Evolutionary conservation across 495 filamentous ascomycete species (phyloP).

Genomic region (Penicillium coprophilum): DNA sequence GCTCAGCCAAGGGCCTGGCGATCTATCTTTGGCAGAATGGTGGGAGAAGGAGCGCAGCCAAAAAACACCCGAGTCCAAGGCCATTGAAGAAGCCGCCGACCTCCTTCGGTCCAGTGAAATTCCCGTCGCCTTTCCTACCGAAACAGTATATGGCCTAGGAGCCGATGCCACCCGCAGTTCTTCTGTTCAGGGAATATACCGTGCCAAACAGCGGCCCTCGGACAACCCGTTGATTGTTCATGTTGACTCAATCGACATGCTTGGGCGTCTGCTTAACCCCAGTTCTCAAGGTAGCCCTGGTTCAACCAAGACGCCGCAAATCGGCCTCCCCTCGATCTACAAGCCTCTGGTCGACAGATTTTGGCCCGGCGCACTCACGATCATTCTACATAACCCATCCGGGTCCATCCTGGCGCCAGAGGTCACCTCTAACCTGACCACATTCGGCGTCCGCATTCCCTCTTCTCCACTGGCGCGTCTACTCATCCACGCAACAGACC

Average conservation of each 20-base stretch:
- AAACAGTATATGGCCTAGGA: conserved; percentile 96
- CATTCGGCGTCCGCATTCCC: conserved; percentile 91
- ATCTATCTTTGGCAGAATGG: conserved; percentile 46
- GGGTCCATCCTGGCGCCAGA: conserved; percentile 74
- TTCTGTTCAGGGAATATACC: conserved; percentile 90
- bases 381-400: conserved; percentile 76
- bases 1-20: conserved; percentile 41
- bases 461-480: conserved; percentile 77
- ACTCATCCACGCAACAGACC: conserved; percentile 71
- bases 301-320: conserved; percentile 28
- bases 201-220: conserved; percentile 81
- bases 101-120: conserved; percentile 61
- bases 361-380: conserved; percentile 94
- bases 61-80: conserved; percentile 39
- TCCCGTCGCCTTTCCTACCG: conserved; percentile 94
- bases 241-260: conserved; percentile 76
- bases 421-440: conserved; percentile 78
- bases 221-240: conserved; percentile 98
- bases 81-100: conserved; percentile 55
- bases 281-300: conserved; percentile 19
- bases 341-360: conserved; percentile 74
- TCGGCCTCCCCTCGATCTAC: conserved; percentile 77
- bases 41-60: conserved; percentile 42
- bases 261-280: conserved; percentile 60
- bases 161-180: conserved; percentile 84